phyloP scores from a whole-genome alignment of 2,329 filamentous ascomycete genomes.

The Ophiostoma angusticollis region DNA sequence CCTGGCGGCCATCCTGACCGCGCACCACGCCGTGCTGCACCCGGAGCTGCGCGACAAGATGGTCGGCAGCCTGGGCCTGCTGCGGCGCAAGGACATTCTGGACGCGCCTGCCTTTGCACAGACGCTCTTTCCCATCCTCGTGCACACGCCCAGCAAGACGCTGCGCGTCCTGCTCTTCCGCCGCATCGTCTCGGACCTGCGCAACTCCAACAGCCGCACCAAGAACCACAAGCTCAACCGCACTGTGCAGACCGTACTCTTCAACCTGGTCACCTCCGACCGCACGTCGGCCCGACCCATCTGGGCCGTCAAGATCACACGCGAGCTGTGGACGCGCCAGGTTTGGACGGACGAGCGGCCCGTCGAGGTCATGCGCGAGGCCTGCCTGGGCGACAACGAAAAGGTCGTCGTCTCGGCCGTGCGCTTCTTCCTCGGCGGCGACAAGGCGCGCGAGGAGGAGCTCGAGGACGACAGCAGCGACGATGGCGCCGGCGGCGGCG shows the following conservation, averaged over 20 bases:
- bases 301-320: constrained; percentile 91
- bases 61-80: constrained; percentile 74
- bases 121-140: constrained; percentile 88
- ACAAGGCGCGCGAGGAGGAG: constrained; percentile 93
- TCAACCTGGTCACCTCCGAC: constrained; percentile 81
- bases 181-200: constrained; percentile 84
- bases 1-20: constrained; percentile 64
- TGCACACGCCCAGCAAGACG: constrained; percentile 77
- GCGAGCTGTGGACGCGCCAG: constrained; percentile 92
- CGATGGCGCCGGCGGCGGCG: constrained; percentile 38
- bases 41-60: constrained; percentile 85
- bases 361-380: constrained; percentile 97
- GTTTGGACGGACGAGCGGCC: constrained; percentile 86
- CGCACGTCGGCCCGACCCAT: constrained; percentile 73
- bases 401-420: constrained; percentile 84
- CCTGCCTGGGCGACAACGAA: constrained; percentile 75
- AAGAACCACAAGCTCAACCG: constrained; percentile 89
- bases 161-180: constrained; percentile 70
- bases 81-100: constrained; percentile 84
- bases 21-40: constrained; percentile 73
- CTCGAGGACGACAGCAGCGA: constrained; percentile 79
- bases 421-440: constrained; percentile 88
- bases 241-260: constrained; percentile 84
- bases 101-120: constrained; percentile 65
- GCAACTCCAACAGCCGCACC: constrained; percentile 72